Conservation (phyloP, 192 early-diverging fungal species). For the Chytriomyces sp. region DNA sequence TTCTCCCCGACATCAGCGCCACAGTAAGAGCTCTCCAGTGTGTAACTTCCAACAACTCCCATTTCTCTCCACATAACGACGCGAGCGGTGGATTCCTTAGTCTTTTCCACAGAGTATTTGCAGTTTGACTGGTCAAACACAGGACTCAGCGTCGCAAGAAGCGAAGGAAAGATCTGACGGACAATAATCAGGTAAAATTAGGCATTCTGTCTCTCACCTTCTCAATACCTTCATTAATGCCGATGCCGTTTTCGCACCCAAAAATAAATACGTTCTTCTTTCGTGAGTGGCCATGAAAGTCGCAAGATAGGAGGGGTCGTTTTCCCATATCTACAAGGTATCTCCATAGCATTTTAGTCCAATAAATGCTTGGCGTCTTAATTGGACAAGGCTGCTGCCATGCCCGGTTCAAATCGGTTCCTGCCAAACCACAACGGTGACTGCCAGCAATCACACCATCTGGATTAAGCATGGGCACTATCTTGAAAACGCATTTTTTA, state of each 20-base stretch:
- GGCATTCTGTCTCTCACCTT: constrained; percentile 40
- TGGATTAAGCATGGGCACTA: constrained; percentile 60
- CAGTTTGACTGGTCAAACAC: constrained; percentile 45
- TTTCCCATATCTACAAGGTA: constrained; percentile 37
- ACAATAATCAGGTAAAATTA: constrained; percentile 6
- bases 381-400: constrained; percentile 43
- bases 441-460: constrained; percentile 57
- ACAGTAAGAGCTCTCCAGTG: constrained; percentile 54
- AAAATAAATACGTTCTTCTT: constrained; percentile 59
- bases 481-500: constrained; percentile 51
- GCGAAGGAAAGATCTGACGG: constrained; percentile 42
- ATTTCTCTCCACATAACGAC: constrained; percentile 54
- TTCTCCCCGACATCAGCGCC: constrained; percentile 51
- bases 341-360: constrained; percentile 49
- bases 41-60: constrained; percentile 48
- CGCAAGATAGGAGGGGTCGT: constrained; percentile 47
- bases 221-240: constrained; percentile 41
- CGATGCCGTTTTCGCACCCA: constrained; percentile 48
- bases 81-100: constrained; percentile 53
- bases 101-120: constrained; percentile 44
- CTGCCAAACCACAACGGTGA: constrained; percentile 54
- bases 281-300: constrained; percentile 59
- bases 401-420: constrained; percentile 57
- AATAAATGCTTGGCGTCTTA: constrained; percentile 48
- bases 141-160: constrained; percentile 45